phyloP scores from a whole-genome alignment of 2,329 filamentous ascomycete species.

The Fusarium siculi region DNA sequence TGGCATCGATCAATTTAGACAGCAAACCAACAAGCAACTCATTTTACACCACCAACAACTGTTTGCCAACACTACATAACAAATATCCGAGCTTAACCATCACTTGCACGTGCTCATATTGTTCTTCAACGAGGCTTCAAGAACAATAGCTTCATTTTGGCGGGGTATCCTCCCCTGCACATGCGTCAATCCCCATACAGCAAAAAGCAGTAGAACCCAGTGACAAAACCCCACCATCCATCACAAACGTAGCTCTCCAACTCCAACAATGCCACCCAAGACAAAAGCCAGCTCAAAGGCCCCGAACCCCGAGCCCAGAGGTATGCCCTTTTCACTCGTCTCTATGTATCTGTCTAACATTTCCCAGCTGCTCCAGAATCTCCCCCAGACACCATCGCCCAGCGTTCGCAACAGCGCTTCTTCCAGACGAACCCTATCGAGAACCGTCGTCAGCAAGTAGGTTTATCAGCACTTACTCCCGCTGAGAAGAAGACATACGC shows the following conservation, averaged over 20 bases:
- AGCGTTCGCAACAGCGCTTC: constrained; percentile 60
- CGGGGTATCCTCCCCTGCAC: constrained; percentile 36
- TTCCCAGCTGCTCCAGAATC: constrained; percentile 46
- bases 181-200: constrained; percentile 24
- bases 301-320: constrained; percentile 37
- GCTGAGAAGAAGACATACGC: constrained; percentile 62
- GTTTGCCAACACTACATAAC: not conserved
- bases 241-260: constrained; percentile 37
- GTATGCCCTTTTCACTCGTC: not conserved
- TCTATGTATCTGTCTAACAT: not conserved
- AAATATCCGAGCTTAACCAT: not conserved
- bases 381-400: constrained; percentile 58
- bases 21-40: not conserved
- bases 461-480: constrained; percentile 57
- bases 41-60: not conserved
- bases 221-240: constrained; percentile 43
- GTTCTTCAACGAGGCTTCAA: constrained; percentile 19
- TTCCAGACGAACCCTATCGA: constrained; percentile 63
- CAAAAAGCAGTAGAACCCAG: constrained; percentile 37
- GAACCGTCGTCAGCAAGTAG: constrained; percentile 56
- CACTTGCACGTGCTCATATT: constrained; percentile 19
- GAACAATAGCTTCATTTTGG: constrained; percentile 42
- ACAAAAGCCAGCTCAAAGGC: constrained; percentile 51
- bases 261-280: constrained; percentile 51
- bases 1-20: not conserved